Evolutionary conservation across 495 filamentous ascomycete genomes (phyloP), one percentile per base, ranked within the genome.

Genomic region (Penicillium arizonense): DNA sequence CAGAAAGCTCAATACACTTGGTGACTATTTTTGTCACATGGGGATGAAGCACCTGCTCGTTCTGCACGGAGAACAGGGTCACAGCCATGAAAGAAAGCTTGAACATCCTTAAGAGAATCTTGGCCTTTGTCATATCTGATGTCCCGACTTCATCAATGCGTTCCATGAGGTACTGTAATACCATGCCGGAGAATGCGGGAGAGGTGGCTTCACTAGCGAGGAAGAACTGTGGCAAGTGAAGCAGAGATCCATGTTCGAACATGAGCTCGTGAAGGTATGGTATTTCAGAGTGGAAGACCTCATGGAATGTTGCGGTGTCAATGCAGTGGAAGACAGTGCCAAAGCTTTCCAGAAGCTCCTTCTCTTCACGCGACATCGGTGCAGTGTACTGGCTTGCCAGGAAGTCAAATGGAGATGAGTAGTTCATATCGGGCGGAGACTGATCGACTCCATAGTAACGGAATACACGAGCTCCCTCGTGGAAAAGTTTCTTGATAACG

Each of bases 1-100:
- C 95, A 10, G 93, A 96, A 28, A 97, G 77, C 71, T 96, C 88
- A 52, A 97, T 96, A 11, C 92, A 97, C 66, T 95, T 89, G 24
- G 92, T 96, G 50, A 99, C 88, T 55, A 99, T 95, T 65, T 94
- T 92, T 36, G 91, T 87, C 39, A 99, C 94, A 69, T 97, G 95
- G 0, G 95, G 95, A 37, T 97, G 80, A 13, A 99, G 76, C 3
- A 99, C 92, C 62, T 90, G 88, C 66, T 99, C 95, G 61, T 99
- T 99, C 65, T 96, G 91, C 9, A 81, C 77, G 0, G 90, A 91
- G 66, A 99, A 99, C 9, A 99, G 73, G 0, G 95, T 97, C 24
- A 99, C 95, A 1, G 95, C 95, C 95, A 99, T 99, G 74, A 99
- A 99, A 4, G 91, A 96, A 39, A 99, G 77, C 73, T 99, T 99